Percentiles rank a stretch among this genome's conserved stretches.
phyloP scores from a whole-genome alignment of 805 yeast genomes.

The Ogataea saltuana region DNA sequence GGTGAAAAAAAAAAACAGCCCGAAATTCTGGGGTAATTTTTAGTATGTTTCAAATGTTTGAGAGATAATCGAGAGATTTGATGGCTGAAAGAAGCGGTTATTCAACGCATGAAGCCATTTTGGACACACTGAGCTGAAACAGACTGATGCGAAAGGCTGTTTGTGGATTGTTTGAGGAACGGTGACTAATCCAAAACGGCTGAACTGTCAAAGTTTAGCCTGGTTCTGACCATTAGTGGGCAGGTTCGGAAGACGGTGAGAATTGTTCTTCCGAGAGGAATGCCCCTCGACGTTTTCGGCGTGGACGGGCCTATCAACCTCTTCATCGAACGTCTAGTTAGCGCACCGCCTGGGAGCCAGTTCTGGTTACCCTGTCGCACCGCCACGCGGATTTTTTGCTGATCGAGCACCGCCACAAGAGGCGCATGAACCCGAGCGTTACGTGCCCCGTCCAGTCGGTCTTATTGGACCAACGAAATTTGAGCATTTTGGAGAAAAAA shows the following conservation, averaged over 20 bases:
- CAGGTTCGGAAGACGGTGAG: background rate
- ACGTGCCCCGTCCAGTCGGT: conserved; percentile 5
- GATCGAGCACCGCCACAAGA: background rate
- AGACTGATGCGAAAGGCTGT: no score
- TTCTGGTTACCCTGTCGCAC: background rate
- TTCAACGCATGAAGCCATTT: no score
- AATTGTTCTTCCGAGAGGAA: no score
- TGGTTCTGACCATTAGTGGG: background rate
- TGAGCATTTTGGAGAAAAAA: conserved; percentile 11
- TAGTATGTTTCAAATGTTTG: background rate
- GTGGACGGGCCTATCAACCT: no score
- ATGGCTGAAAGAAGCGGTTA: background rate
- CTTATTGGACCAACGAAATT: conserved; percentile 17
- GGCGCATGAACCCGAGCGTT: background rate
- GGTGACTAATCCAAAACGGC: no score
- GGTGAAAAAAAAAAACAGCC: background rate
- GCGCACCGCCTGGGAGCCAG: no score
- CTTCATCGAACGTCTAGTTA: no score
- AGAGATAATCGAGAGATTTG: background rate
- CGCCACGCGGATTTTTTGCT: conserved; percentile 5
- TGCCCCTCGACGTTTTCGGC: no score
- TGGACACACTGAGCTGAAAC: no score
- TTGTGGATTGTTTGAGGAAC: no score
- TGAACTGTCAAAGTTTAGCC: no score
- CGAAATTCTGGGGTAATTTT: conserved; percentile 7